Percentiles rank a stretch among this genome's conserved stretches.
Evolutionary conservation across 495 filamentous ascomycete genomes (phyloP).

Genomic region (Amorphotheca resinae): DNA sequence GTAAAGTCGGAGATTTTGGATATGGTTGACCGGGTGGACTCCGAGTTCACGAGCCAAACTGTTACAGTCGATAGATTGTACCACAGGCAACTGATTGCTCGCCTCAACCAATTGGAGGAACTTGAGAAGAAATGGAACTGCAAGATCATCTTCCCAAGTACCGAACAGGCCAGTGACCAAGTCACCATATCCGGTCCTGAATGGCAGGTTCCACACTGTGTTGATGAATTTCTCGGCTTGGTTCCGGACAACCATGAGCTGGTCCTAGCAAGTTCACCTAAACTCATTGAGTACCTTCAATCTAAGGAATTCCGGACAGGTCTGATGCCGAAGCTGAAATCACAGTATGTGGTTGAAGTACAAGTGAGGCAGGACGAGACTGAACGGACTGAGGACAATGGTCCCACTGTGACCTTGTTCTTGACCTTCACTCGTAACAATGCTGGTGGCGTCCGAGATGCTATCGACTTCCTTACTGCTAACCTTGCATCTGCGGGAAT

Average conservation of each 20-base stretch:
- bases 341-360: constrained; percentile 82
- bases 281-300: constrained; percentile 66
- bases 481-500: constrained; percentile 74
- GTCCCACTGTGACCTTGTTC: constrained; percentile 35
- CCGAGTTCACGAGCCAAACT: constrained; percentile 87
- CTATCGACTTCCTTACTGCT: constrained; percentile 83
- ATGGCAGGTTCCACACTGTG: constrained; percentile 91
- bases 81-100: constrained; percentile 82
- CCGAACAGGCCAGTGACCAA: constrained; percentile 91
- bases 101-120: constrained; percentile 79
- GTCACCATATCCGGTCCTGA: constrained; percentile 91
- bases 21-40: constrained; percentile 97
- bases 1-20: constrained; percentile 99
- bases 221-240: constrained; percentile 93
- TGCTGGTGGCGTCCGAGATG: constrained; percentile 87
- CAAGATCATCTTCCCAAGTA: constrained; percentile 94
- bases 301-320: constrained; percentile 65
- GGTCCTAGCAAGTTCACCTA: constrained; percentile 58
- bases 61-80: constrained; percentile 90
- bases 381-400: constrained; percentile 40
- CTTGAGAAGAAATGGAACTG: constrained; percentile 98
- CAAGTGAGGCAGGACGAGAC: constrained; percentile 47
- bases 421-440: constrained; percentile 90
- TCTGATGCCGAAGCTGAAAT: constrained; percentile 70
- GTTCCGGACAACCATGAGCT: constrained; percentile 93